Percentiles rank a stretch among this genome's conserved stretches.
Evolutionary conservation across 2,329 filamentous ascomycete species (phyloP).

Genomic region (Daldinia sp.): DNA sequence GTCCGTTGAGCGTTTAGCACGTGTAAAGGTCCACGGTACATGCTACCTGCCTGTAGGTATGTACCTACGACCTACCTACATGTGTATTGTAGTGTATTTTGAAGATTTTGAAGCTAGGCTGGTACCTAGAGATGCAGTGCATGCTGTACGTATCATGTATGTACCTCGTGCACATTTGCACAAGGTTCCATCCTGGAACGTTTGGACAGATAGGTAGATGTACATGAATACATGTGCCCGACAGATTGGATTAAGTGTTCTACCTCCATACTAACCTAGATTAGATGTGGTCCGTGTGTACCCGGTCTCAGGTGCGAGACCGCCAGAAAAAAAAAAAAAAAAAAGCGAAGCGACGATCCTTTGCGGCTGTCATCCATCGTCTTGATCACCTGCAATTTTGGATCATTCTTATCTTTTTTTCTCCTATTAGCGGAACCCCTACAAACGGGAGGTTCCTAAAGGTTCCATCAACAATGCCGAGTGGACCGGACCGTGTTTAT

Average conservation of each 20-base stretch:
- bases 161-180: neutral
- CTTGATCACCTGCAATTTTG: conserved; percentile 10
- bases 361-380: neutral
- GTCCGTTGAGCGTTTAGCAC: conserved; percentile 1
- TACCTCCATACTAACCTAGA: neutral
- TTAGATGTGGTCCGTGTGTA: neutral
- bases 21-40: too few species aligned
- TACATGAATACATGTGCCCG: neutral
- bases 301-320: conserved; percentile 10
- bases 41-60: too few species aligned
- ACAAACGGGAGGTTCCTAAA: neutral
- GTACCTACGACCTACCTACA: too few species aligned
- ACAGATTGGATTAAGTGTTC: neutral
- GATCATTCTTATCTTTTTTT: neutral
- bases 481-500: conserved; percentile 2
- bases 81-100: too few species aligned
- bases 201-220: neutral
- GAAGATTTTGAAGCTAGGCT: too few species aligned
- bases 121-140: neutral
- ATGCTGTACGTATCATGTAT: neutral
- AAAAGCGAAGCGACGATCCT: conserved; percentile 1
- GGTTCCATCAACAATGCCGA: conserved; percentile 1
- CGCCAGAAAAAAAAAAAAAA: too few species aligned
- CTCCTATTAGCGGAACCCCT: conserved; percentile 15
- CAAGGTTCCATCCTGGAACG: too few species aligned